Evolutionary conservation across 192 early-diverging fungal genomes (phyloP), one percentile per base, ranked within the genome.

Genomic region (Backusella australiensis): DNA sequence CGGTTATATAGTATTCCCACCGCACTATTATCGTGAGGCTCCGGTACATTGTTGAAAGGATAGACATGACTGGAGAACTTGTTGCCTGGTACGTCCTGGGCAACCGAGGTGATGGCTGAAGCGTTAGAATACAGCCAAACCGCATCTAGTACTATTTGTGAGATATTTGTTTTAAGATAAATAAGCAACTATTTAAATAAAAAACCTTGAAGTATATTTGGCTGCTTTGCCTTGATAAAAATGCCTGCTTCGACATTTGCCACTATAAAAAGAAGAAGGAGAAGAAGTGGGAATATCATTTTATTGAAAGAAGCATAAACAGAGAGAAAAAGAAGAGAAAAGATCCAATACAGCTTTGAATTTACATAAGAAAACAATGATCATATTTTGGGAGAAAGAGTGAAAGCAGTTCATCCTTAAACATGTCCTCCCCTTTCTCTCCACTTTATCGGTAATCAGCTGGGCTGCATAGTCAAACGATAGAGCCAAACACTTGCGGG

Each of bases 1-100:
- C 69, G 73, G 44, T 79, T 69, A 49, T 79, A 79, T 4, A 79
- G 34, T 29, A 79, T 49, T 0, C 74, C 78, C 59, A 67, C 44
- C 3, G 46, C 17, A 12, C 49, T 68, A 26, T 0, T 26, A 11
- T 15, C n/a, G 8, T 41, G 26, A 38, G 34, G 12, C 15, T 70
- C 44, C 26, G 67, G 42, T 15, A 76, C 34, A 41, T 76, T 76
- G 1, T 46, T 35, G n/a, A 76, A 34, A 15, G 41, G 42, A 7
- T 69, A 36, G 34, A 76, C 52, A 35, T 38, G 53, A 0, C 52
- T 38, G 8, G 68, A 8, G 12, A 69, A 69, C n/a, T 36, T 69
- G 15, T 39, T 41, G 19, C 35, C 68, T 14, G 68, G 34, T 14
- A 41, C 75, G 29, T 76, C 67, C 17, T 42, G 68, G 12, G 44